phyloP scores from a whole-genome alignment of 2,329 filamentous ascomycete genomes.

The Pseudocercospora cruenta region DNA sequence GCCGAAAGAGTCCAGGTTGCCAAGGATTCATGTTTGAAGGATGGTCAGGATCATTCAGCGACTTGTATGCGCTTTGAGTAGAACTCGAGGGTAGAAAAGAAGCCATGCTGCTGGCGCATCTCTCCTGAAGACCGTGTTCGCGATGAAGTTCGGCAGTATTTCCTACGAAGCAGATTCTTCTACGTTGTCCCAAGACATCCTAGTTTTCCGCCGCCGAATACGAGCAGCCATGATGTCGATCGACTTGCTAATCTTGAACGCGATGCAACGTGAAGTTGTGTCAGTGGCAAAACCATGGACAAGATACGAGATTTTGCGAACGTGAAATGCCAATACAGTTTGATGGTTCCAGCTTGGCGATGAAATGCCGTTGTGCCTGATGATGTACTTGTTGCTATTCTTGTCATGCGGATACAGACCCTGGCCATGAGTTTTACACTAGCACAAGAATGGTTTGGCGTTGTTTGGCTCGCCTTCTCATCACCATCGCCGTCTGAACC shows the following conservation, averaged over 20 bases:
- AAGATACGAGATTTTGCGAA: neutral
- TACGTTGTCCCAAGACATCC: neutral
- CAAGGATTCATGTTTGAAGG: conserved; percentile 18
- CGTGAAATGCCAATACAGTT: neutral
- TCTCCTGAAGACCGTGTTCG: neutral
- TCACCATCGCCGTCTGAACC: neutral
- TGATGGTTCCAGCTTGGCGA: neutral
- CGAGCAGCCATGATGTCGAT: conserved; percentile 3
- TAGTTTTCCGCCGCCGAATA: conserved; percentile 2
- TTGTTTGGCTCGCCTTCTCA: neutral
- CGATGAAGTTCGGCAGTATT: neutral
- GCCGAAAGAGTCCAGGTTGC: conserved; percentile 19
- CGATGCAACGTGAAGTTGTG: neutral
- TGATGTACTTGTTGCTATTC: neutral
- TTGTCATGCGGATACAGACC: neutral
- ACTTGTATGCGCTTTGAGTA: neutral
- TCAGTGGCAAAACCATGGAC: neutral
- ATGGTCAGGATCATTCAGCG: neutral
- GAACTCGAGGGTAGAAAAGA: conserved; percentile 1
- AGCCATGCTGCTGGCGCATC: conserved; percentile 7
- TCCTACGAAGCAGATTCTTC: neutral
- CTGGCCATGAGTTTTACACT: neutral
- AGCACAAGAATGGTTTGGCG: neutral
- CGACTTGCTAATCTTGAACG: neutral
- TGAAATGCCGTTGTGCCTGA: neutral